phyloP scores from a whole-genome alignment of 345 rosid species.

The Hibiscus trionum region DNA sequence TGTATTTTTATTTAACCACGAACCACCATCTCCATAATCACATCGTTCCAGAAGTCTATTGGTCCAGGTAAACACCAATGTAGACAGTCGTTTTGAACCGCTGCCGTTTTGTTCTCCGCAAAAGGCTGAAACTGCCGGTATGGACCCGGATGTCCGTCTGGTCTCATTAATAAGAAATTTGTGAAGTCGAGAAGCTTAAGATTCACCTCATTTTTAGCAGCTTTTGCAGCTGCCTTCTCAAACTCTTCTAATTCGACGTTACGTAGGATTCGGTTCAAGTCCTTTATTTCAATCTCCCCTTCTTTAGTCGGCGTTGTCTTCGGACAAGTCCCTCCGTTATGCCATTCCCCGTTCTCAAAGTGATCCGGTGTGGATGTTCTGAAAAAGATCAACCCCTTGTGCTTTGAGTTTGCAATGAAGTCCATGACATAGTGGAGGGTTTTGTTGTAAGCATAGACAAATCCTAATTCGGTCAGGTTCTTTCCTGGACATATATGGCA shows the following conservation, averaged over 20 bases:
- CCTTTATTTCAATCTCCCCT: constrained; percentile 56
- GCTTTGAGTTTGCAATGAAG: constrained; percentile 43
- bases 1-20: constrained; percentile 26
- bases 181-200: constrained; percentile 78
- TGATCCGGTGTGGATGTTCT: constrained; percentile 90
- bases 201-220: constrained; percentile 33
- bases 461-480: constrained; percentile 62
- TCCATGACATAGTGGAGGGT: constrained; percentile 50
- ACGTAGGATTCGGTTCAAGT: constrained; percentile 49
- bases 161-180: constrained; percentile 50
- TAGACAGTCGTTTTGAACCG: constrained; percentile 81
- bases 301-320: constrained; percentile 52
- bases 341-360: constrained; percentile 93
- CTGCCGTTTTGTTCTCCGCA: constrained; percentile 53
- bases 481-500: constrained; percentile 71
- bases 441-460: constrained; percentile 62
- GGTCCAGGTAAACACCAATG: constrained; percentile 99
- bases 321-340: constrained; percentile 69
- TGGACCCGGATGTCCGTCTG: constrained; percentile 94
- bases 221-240: constrained; percentile 39
- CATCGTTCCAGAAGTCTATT: constrained; percentile 72
- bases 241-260: constrained; percentile 56
- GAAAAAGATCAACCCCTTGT: constrained; percentile 54
- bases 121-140: constrained; percentile 67
- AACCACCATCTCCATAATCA: constrained; percentile 69